A percentile compares a stretch with the other conserved stretches of the same genome.
phyloP scores from a whole-genome alignment of 1,139 yeast species.

The Geotrichum macrosporum region DNA sequence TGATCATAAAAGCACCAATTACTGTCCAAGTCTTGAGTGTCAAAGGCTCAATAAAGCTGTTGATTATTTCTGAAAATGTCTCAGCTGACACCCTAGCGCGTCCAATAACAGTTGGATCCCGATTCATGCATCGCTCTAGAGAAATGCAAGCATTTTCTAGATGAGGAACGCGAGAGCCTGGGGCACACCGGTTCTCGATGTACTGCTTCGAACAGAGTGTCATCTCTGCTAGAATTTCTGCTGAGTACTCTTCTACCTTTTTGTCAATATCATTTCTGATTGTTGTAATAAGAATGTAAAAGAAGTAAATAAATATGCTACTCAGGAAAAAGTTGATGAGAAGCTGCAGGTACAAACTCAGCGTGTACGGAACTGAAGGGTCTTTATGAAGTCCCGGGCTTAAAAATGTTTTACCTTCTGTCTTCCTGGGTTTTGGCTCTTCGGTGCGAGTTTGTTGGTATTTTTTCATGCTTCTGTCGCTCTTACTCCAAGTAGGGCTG shows the following conservation, averaged over 20 bases:
- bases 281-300: slow-evolving; percentile 53
- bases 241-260: slow-evolving; percentile 59
- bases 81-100: slow-evolving; percentile 74
- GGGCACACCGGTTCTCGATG: slow-evolving; percentile 63
- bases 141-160: slow-evolving; percentile 63
- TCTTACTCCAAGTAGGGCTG: not conserved
- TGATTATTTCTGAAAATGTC: slow-evolving; percentile 73
- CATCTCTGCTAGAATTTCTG: slow-evolving; percentile 62
- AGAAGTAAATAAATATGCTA: slow-evolving; percentile 51
- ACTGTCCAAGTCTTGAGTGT: slow-evolving; percentile 68
- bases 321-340: slow-evolving; percentile 59
- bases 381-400: slow-evolving; percentile 28
- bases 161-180: slow-evolving; percentile 56
- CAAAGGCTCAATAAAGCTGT: slow-evolving; percentile 69
- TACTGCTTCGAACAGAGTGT: slow-evolving; percentile 67
- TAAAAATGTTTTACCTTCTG: not conserved
- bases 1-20: slow-evolving; percentile 43
- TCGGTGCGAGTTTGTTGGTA: not conserved
- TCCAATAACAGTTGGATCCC: slow-evolving; percentile 75
- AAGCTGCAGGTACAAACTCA: slow-evolving; percentile 70
- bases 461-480: not conserved
- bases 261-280: slow-evolving; percentile 66
- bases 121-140: slow-evolving; percentile 82
- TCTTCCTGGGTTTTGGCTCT: not conserved
- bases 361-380: slow-evolving; percentile 59